These are phyloP conservation scores for Petunia secreta DNA, from an alignment of 257 asterid species.

Conservation along the genomic window DNA sequence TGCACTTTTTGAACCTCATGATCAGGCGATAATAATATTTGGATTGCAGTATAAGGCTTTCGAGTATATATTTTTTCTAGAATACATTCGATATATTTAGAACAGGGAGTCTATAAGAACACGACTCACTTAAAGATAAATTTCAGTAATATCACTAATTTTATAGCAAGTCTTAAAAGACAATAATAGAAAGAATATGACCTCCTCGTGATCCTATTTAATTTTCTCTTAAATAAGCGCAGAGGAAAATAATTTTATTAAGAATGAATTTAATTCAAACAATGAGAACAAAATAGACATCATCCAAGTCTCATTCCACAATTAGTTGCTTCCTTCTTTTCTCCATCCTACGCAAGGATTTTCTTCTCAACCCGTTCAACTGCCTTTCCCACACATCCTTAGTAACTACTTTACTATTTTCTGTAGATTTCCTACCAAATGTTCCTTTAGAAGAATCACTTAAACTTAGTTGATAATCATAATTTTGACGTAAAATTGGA, in stretches of 20 bases:
- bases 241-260: neutral
- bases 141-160: neutral
- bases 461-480: conserved; percentile 41
- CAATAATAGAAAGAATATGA: neutral
- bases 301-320: neutral
- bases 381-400: conserved; percentile 59
- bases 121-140: neutral
- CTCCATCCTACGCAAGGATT: conserved; percentile 37
- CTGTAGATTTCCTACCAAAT: neutral
- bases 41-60: too few relatives aligned
- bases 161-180: neutral
- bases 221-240: neutral
- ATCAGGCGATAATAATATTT: too few relatives aligned
- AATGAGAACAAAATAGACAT: neutral
- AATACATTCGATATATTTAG: neutral
- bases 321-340: conserved; percentile 21
- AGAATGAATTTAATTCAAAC: neutral
- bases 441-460: neutral
- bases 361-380: conserved; percentile 39
- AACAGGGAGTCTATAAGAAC: neutral
- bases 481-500: conserved; percentile 36
- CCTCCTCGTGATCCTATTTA: neutral
- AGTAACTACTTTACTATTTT: neutral
- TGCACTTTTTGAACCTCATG: too few relatives aligned
- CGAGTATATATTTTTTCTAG: neutral